A percentile compares a stretch with the other conserved stretches of the same genome.
Conservation (phyloP, 1,139 yeast genomes). For the Lodderomyces theae region DNA sequence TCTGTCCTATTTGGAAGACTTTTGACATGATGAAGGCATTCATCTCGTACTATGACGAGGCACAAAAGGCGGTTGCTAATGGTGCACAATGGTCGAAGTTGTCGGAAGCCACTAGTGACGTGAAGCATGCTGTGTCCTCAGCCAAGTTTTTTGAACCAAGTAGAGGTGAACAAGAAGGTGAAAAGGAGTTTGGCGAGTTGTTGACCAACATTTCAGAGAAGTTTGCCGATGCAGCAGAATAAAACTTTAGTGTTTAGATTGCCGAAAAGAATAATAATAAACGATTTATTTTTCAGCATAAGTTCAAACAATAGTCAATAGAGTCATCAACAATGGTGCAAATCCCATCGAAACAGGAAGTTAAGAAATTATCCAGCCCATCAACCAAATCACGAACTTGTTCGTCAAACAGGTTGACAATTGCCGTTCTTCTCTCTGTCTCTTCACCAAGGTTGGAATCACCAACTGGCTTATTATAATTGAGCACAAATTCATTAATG, state of each 20-base stretch:
- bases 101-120: slow-evolving; percentile 82
- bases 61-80: slow-evolving; percentile 91
- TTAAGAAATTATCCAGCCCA: slow-evolving; percentile 15
- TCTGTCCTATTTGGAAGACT: slow-evolving; percentile 99
- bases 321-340: slow-evolving; percentile 10
- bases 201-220: slow-evolving; percentile 76
- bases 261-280: not conserved
- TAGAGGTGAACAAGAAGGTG: slow-evolving; percentile 77
- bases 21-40: slow-evolving; percentile 97
- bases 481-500: slow-evolving; percentile 21
- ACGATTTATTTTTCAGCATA: not conserved
- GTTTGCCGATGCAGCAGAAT: slow-evolving; percentile 95
- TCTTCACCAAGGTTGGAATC: slow-evolving; percentile 11
- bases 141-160: slow-evolving; percentile 96
- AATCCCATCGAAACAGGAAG: slow-evolving; percentile 14
- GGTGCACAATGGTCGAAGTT: slow-evolving; percentile 96
- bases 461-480: slow-evolving; percentile 13
- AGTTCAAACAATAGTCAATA: not conserved
- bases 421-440: slow-evolving; percentile 13
- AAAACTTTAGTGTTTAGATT: slow-evolving; percentile 15
- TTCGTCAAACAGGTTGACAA: slow-evolving; percentile 19
- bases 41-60: slow-evolving; percentile 89
- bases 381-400: slow-evolving; percentile 17
- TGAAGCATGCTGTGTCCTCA: slow-evolving; percentile 89
- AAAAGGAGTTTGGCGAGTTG: slow-evolving; percentile 73